Percentiles rank a stretch among this genome's conserved stretches.
These are phyloP conservation scores for Colletotrichum echinochloae DNA, from an alignment of 2,329 filamentous ascomycete genomes.

Conservation along the genomic window DNA sequence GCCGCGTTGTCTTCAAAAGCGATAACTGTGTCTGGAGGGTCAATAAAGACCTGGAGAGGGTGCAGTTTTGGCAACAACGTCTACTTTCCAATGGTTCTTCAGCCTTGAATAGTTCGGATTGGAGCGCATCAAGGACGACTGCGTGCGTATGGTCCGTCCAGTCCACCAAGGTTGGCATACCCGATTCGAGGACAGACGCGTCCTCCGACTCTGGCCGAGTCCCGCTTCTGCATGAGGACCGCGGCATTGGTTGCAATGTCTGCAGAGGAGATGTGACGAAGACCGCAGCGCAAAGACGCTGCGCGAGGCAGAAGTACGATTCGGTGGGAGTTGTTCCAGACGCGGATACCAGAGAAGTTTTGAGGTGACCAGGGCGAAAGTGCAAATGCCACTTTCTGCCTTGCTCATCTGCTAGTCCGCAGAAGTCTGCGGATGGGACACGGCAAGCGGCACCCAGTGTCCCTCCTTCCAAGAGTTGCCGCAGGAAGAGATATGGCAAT, in stretches of 20 bases:
- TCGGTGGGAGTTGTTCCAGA: constrained; percentile 1
- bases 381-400: not conserved
- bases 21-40: constrained; percentile 31
- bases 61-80: not conserved
- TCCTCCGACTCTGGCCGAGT: not conserved
- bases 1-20: constrained; percentile 35
- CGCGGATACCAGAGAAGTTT: not conserved
- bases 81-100: not conserved
- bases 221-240: constrained; percentile 33
- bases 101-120: constrained; percentile 36
- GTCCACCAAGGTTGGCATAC: not conserved
- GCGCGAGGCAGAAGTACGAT: constrained; percentile 33
- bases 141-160: constrained; percentile 30
- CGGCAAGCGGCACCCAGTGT: not conserved
- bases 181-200: not conserved
- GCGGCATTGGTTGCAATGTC: constrained; percentile 42
- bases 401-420: not conserved
- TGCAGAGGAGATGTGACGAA: constrained; percentile 42
- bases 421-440: not conserved
- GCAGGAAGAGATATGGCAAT: not conserved
- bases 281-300: constrained; percentile 39
- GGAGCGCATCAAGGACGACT: constrained; percentile 30
- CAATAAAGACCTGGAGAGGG: constrained; percentile 23
- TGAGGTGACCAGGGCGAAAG: constrained; percentile 7
- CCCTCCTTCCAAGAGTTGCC: not conserved